Conservation (phyloP, 202 grass and related monocot species). For the Eragrostis tef region DNA sequence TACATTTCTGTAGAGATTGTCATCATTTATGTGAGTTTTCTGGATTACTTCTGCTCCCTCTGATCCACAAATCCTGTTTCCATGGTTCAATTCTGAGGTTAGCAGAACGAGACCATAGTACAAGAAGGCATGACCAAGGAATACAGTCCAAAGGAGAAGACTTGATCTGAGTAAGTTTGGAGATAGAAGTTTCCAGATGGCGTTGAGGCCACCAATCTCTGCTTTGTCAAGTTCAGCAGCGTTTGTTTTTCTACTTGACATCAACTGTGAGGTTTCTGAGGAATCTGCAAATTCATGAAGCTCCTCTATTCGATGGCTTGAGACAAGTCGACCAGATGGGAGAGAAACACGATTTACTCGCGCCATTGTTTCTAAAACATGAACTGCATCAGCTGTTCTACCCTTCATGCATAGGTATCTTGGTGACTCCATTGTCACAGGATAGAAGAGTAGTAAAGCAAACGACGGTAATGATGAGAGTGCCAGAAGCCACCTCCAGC, state of each 20-base stretch:
- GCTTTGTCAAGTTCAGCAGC: slow-evolving; percentile 44
- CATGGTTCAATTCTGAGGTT: slow-evolving; percentile 81
- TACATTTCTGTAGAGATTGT: slow-evolving; percentile 84
- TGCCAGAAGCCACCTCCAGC: slow-evolving; percentile 91
- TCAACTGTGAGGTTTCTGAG: slow-evolving; percentile 56
- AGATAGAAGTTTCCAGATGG: slow-evolving; percentile 75
- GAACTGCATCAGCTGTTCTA: slow-evolving; percentile 64
- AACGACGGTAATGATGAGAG: slow-evolving; percentile 85
- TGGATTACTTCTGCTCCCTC: slow-evolving; percentile 37
- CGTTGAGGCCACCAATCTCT: slow-evolving; percentile 57
- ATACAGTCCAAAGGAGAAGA: slow-evolving; percentile 89
- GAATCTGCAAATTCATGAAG: slow-evolving; percentile 64
- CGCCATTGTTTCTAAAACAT: slow-evolving; percentile 83
- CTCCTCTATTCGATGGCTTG: slow-evolving; percentile 64
- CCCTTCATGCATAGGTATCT: slow-evolving; percentile 95
- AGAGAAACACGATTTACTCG: slow-evolving; percentile 65
- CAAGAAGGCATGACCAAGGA: slow-evolving; percentile 88
- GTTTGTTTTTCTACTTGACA: slow-evolving; percentile 53
- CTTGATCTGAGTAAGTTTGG: slow-evolving; percentile 80
- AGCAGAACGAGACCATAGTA: slow-evolving; percentile 93
- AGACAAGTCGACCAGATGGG: slow-evolving; percentile 66
- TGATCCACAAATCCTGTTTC: slow-evolving; percentile 74
- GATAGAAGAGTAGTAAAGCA: slow-evolving; percentile 85
- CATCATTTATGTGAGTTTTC: slow-evolving; percentile 50
- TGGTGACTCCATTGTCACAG: slow-evolving; percentile 77